A percentile compares a stretch with the other conserved stretches of the same genome.
Evolutionary conservation across 805 yeast species (phyloP).

Genomic region (Yamadazyma laniorum): DNA sequence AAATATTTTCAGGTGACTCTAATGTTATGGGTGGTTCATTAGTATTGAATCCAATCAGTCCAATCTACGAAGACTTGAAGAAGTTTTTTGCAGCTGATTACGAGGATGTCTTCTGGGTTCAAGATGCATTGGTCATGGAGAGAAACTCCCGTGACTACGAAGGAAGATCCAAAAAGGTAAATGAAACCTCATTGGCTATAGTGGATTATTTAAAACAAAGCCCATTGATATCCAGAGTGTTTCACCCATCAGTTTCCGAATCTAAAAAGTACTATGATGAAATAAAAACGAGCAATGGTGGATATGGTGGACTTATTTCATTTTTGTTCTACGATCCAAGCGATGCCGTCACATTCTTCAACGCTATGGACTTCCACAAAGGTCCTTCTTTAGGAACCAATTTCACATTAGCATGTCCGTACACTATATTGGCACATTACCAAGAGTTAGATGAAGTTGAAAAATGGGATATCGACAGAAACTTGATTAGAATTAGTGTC

Average conservation of each 20-base stretch:
- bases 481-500: constrained; percentile 75
- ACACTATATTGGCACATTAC: constrained; percentile 82
- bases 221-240: constrained; percentile 60
- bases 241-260: constrained; percentile 62
- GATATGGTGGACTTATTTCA: constrained; percentile 86
- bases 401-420: constrained; percentile 87
- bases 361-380: constrained; percentile 66
- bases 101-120: constrained; percentile 83
- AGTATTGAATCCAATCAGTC: constrained; percentile 68
- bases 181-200: constrained; percentile 54
- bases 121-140: constrained; percentile 89
- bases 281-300: constrained; percentile 66
- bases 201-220: constrained; percentile 50
- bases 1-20: constrained; percentile 90
- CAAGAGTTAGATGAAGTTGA: constrained; percentile 76
- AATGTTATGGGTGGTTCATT: constrained; percentile 94
- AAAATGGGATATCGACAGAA: constrained; percentile 78
- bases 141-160: constrained; percentile 90
- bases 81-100: constrained; percentile 49
- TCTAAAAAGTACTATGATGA: constrained; percentile 68
- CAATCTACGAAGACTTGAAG: constrained; percentile 49
- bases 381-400: constrained; percentile 93
- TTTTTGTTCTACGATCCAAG: constrained; percentile 62
- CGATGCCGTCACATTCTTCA: constrained; percentile 72
- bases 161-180: constrained; percentile 55